These are phyloP conservation scores for Sclerospora graminicola DNA, from an alignment of 352 stramenopile genomes.

Conservation along the genomic window DNA sequence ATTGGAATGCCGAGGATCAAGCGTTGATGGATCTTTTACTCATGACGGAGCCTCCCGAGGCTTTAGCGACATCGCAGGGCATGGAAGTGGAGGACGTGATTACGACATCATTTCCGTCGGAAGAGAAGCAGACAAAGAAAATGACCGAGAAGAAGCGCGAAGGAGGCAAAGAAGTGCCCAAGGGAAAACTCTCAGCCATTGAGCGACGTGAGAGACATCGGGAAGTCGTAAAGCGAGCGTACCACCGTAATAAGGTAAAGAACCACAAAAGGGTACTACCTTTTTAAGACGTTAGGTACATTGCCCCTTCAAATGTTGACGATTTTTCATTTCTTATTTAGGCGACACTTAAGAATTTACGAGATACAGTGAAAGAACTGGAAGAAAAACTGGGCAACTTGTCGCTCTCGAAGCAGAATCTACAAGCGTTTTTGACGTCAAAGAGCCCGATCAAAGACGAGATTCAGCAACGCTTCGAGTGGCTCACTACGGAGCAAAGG, in stretches of 20 bases:
- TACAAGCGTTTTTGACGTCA: background rate
- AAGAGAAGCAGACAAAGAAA: background rate
- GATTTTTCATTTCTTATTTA: constrained; percentile 3
- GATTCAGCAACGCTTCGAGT: constrained; percentile 26
- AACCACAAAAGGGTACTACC: too few species aligned
- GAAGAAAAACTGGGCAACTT: constrained; percentile 41
- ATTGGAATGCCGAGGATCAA: constrained; percentile 29
- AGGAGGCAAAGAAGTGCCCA: background rate
- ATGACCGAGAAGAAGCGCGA: background rate
- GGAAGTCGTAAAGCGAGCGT: constrained; percentile 65
- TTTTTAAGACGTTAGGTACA: too few species aligned
- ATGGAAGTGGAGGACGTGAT: constrained; percentile 5
- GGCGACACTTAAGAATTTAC: constrained; percentile 38
- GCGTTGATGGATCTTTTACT: constrained; percentile 25
- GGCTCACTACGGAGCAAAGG: constrained; percentile 30
- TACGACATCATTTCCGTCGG: background rate
- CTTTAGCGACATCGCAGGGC: background rate
- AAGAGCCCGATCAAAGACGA: constrained; percentile 3
- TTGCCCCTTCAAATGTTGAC: too few species aligned
- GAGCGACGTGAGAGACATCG: constrained; percentile 52
- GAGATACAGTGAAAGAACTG: constrained; percentile 42
- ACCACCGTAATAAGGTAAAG: constrained; percentile 63
- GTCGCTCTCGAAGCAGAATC: constrained; percentile 13
- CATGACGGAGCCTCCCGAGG: constrained; percentile 6
- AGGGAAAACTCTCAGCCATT: constrained; percentile 34